These are phyloP conservation scores for Ceratobasidium sp. DNA, from an alignment of 1,284 basidiomycete genomes.

Conservation along the genomic window DNA sequence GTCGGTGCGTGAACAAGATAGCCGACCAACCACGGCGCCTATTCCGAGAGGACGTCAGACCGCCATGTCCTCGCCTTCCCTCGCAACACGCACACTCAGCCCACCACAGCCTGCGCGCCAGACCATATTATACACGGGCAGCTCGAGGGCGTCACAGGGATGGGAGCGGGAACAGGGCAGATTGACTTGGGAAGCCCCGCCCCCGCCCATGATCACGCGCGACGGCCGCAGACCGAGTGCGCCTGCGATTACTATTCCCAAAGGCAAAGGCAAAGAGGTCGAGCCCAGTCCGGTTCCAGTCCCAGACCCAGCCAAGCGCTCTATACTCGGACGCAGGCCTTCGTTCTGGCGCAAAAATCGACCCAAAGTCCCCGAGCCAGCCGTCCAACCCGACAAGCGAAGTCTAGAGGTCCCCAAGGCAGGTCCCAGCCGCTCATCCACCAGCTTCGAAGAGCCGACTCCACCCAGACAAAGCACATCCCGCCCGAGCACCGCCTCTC, in stretches of 20 bases:
- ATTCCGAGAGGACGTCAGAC: slow-evolving; percentile 15
- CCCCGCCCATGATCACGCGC: too few species aligned
- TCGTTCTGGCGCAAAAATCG: slow-evolving; percentile 33
- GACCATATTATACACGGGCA: slow-evolving; percentile 3
- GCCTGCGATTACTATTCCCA: slow-evolving; percentile 1
- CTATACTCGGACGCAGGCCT: slow-evolving; percentile 28
- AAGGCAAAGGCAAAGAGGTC: slow-evolving; percentile 30
- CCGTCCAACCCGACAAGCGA: background rate
- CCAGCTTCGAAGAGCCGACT: slow-evolving; percentile 7
- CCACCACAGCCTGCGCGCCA: background rate
- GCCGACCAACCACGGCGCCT: slow-evolving; percentile 1
- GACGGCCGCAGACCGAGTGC: slow-evolving; percentile 34
- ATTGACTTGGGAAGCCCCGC: slow-evolving; percentile 26
- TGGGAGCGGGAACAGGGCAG: slow-evolving; percentile 28
- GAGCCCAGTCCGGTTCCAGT: slow-evolving; percentile 20
- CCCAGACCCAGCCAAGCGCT: slow-evolving; percentile 8
- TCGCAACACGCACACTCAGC: slow-evolving; percentile 2
- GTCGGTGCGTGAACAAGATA: slow-evolving; percentile 16
- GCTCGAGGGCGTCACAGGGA: slow-evolving; percentile 6
- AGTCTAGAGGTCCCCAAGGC: slow-evolving; percentile 10
- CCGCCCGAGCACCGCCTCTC: slow-evolving; percentile 1
- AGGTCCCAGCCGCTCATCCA: background rate
- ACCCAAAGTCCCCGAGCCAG: slow-evolving; percentile 25
- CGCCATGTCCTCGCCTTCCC: slow-evolving; percentile 29
- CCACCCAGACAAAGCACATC: background rate